phyloP scores from a whole-genome alignment of 2,329 filamentous ascomycete genomes.

The Domatiomyces catenatus region DNA sequence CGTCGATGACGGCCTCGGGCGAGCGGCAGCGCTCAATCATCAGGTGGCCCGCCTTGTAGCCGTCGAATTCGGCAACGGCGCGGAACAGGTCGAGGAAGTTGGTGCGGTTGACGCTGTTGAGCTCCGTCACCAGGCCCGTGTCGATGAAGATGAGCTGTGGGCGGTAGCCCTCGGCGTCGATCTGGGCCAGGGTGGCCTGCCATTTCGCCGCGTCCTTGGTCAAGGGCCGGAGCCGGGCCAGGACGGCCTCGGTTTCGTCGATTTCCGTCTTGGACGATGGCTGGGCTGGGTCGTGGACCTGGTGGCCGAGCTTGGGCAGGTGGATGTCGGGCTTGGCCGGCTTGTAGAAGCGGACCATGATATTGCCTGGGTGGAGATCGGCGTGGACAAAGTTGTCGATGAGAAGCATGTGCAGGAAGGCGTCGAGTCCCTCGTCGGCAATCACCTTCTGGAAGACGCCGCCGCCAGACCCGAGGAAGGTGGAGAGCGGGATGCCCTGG shows the following conservation, averaged over 20 bases:
- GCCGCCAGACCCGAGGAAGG: constrained; percentile 82
- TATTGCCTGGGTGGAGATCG: constrained; percentile 91
- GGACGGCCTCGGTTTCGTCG: constrained; percentile 77
- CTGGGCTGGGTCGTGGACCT: constrained; percentile 20
- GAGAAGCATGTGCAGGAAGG: constrained; percentile 89
- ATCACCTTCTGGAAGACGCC: constrained; percentile 90
- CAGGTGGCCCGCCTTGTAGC: constrained; percentile 81
- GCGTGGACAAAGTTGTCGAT: constrained; percentile 97
- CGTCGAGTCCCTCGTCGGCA: constrained; percentile 84
- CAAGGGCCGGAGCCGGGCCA: constrained; percentile 62
- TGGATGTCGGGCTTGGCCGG: constrained; percentile 55
- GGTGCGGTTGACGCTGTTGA: constrained; percentile 67
- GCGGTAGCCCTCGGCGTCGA: constrained; percentile 76
- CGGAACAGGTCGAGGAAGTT: constrained; percentile 97
- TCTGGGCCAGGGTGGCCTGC: constrained; percentile 55
- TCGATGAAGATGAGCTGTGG: constrained; percentile 97
- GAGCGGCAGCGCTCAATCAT: constrained; percentile 95
- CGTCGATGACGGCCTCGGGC: constrained; percentile 73
- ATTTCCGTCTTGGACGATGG: constrained; percentile 36
- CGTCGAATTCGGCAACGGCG: constrained; percentile 89
- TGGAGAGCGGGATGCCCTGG: constrained; percentile 77
- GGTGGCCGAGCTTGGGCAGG: constrained; percentile 30
- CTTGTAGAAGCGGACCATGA: constrained; percentile 98
- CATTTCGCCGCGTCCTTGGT: constrained; percentile 54
- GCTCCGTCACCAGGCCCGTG: constrained; percentile 83